Evolutionary conservation across 2,329 filamentous ascomycete genomes (phyloP).

Genomic region (Trichoderma afroharzianum): DNA sequence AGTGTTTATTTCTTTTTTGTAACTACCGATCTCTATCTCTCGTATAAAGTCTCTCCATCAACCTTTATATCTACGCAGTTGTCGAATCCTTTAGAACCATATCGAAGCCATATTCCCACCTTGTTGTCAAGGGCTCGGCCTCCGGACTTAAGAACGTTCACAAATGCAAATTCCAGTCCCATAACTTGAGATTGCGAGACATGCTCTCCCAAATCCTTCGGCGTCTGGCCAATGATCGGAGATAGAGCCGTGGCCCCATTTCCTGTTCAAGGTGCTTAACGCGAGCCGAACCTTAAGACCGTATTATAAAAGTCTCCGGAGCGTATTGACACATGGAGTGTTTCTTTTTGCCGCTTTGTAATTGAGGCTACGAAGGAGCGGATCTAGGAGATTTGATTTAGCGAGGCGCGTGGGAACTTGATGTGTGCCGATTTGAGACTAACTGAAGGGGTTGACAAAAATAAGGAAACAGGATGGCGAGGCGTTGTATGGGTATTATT

Average conservation of each 20-base stretch:
- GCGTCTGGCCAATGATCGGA: background rate
- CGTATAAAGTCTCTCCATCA: background rate
- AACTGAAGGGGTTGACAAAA: background rate
- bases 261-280: background rate
- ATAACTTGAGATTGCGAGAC: no score
- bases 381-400: background rate
- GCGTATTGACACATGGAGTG: background rate
- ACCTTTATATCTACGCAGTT: background rate
- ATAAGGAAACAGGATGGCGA: background rate
- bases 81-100: fast-evolving
- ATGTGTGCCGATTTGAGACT: background rate
- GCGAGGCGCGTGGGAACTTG: background rate
- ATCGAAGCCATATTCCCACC: background rate
- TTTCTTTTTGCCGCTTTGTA: background rate
- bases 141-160: background rate
- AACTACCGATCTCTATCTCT: background rate
- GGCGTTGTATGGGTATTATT: background rate
- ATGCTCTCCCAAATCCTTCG: background rate
- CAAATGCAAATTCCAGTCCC: no score
- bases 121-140: background rate
- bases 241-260: background rate
- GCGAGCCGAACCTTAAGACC: background rate
- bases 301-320: background rate
- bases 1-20: background rate
- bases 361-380: background rate